phyloP scores from a whole-genome alignment of 1,284 basidiomycete species.

The Ustilago sp. region DNA sequence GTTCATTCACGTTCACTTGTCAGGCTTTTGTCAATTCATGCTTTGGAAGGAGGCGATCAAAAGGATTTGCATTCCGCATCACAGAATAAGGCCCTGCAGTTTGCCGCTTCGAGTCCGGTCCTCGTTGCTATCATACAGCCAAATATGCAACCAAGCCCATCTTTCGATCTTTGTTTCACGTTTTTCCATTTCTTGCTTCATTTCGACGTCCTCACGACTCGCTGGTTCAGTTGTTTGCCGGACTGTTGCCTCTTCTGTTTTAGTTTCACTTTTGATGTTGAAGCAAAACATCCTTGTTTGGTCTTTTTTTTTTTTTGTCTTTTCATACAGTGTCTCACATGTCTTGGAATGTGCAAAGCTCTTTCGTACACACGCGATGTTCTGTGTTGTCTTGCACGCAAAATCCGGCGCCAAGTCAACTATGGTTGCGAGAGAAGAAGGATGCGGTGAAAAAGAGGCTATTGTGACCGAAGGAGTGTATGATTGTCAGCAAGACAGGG shows the following conservation, averaged over 20 bases:
- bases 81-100: background rate
- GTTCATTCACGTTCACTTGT: background rate
- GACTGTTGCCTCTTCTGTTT: slow-evolving; percentile 18
- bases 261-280: background rate
- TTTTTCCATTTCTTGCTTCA: slow-evolving; percentile 6
- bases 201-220: slow-evolving; percentile 34
- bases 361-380: slow-evolving; percentile 1
- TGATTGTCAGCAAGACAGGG: background rate
- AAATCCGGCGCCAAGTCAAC: background rate
- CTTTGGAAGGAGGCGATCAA: slow-evolving; percentile 30
- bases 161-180: slow-evolving; percentile 8
- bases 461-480: background rate
- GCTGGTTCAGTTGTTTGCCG: slow-evolving; percentile 40
- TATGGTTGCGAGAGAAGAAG: slow-evolving; percentile 7
- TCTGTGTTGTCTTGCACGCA: background rate
- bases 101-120: slow-evolving; percentile 23
- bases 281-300: slow-evolving; percentile 3
- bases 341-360: slow-evolving; percentile 16
- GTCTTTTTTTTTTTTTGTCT: background rate
- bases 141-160: slow-evolving; percentile 1
- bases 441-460: background rate
- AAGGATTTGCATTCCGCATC: slow-evolving; percentile 10
- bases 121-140: slow-evolving; percentile 16
- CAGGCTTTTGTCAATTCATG: slow-evolving; percentile 4
- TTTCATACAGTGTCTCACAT: slow-evolving; percentile 10